A percentile compares a stretch with the other conserved stretches of the same genome.
These are phyloP conservation scores for Arthrobotrys sinensis DNA, from an alignment of 2,329 filamentous ascomycete genomes.

Conservation along the genomic window DNA sequence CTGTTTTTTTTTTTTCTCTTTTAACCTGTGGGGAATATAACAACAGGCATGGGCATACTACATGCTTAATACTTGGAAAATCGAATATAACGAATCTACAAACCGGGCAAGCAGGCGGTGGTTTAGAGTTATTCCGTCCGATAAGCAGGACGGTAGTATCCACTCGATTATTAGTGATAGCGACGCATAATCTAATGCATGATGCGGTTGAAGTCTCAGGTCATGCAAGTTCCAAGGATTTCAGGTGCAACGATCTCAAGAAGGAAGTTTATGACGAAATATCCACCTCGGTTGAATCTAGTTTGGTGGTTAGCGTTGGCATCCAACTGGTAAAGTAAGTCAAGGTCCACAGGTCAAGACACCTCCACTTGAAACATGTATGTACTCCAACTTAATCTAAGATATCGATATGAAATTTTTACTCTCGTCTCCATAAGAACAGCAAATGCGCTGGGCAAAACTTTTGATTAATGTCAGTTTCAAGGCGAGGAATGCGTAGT, in stretches of 20 bases:
- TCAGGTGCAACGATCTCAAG: slow-evolving; percentile 13
- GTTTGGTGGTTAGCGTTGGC: slow-evolving; percentile 12
- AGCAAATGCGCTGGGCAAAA: not conserved
- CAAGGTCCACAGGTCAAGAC: not conserved
- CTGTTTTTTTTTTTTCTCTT: not conserved
- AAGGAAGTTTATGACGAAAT: slow-evolving; percentile 27
- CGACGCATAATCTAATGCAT: slow-evolving; percentile 23
- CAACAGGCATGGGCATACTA: not conserved
- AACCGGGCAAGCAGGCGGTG: not conserved
- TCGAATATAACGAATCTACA: not conserved
- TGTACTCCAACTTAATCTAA: not conserved
- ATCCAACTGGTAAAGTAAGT: not conserved
- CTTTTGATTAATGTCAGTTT: not conserved
- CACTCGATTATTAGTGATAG: not conserved
- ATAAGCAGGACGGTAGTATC: not conserved
- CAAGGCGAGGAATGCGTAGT: not conserved
- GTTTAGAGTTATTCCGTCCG: not conserved
- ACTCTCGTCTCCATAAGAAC: not conserved
- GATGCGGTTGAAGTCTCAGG: slow-evolving; percentile 23
- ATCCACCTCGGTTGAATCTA: slow-evolving; percentile 27
- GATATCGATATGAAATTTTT: not conserved
- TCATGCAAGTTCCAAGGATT: slow-evolving; percentile 30
- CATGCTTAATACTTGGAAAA: not conserved
- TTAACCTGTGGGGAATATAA: slow-evolving; percentile 33
- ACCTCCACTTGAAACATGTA: not conserved